Evolutionary conservation across 352 stramenopile genomes (phyloP).

Genomic region (Phytophthora sp.): DNA sequence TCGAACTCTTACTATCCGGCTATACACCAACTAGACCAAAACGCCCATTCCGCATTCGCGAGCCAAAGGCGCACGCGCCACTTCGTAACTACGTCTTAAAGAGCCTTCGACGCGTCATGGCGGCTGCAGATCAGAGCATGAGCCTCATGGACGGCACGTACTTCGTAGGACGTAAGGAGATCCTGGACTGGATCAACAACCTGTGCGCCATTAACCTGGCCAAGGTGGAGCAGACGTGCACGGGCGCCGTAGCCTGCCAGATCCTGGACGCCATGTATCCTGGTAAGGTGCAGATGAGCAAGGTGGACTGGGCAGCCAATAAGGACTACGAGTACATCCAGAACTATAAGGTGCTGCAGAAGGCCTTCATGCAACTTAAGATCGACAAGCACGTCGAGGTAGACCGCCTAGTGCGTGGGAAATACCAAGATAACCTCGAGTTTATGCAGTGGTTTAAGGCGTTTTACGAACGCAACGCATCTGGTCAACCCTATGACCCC

Average conservation of each 20-base stretch:
- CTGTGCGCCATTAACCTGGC: constrained; percentile 93
- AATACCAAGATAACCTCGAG: constrained; percentile 99
- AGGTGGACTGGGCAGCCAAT: constrained; percentile 98
- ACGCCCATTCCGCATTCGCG: constrained; percentile 27
- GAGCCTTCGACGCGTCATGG: too few relatives aligned
- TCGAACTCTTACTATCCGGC: too few relatives aligned
- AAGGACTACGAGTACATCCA: constrained; percentile 98
- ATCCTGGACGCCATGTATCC: constrained; percentile 96
- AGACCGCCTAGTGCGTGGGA: constrained; percentile 97
- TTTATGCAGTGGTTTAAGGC: constrained; percentile 99
- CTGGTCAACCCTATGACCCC: constrained; percentile 93
- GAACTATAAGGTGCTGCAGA: constrained; percentile 99
- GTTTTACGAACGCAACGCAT: constrained; percentile 93
- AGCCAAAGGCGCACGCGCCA: constrained; percentile 11
- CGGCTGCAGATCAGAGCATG: constrained; percentile 86
- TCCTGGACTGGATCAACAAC: constrained; percentile 99
- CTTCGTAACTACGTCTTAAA: too few relatives aligned
- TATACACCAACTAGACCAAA: constrained; percentile 15
- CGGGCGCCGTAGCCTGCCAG: constrained; percentile 97
- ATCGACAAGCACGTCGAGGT: constrained; percentile 98
- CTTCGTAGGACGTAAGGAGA: constrained; percentile 97
- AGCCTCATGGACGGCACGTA: constrained; percentile 97
- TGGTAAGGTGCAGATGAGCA: constrained; percentile 95
- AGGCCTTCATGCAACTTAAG: constrained; percentile 95
- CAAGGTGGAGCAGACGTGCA: constrained; percentile 98